These are phyloP conservation scores for Pichia kudriavzevii DNA, from an alignment of 1,139 yeast species.

Conservation along the genomic window DNA sequence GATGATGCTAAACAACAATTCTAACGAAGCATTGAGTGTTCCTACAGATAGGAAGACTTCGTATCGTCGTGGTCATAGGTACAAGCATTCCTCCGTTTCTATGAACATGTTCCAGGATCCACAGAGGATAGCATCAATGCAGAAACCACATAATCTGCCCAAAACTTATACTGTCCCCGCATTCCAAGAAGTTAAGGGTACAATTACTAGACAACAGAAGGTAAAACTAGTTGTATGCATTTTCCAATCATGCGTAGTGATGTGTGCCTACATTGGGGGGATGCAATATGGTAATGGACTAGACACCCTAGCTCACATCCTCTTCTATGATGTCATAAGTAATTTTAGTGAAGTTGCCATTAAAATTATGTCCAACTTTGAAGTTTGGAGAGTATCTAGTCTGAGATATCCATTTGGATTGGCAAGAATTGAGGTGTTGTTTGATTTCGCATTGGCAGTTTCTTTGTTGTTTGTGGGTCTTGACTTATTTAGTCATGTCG, in stretches of 20 bases:
- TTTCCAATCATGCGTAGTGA: conserved; percentile 49
- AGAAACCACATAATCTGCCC: conserved; percentile 66
- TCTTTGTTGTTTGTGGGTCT: conserved; percentile 86
- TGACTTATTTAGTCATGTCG: conserved; percentile 75
- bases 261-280: conserved; percentile 55
- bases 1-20: conserved; percentile 29
- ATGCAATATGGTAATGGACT: conserved; percentile 50
- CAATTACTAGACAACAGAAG: conserved; percentile 48
- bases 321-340: conserved; percentile 82
- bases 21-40: conserved; percentile 17
- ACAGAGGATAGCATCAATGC: conserved; percentile 46
- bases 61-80: conserved; percentile 89
- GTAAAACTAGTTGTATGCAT: conserved; percentile 58
- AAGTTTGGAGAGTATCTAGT: conserved; percentile 84
- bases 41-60: conserved; percentile 39
- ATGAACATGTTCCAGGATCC: conserved; percentile 87
- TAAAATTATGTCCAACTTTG: conserved; percentile 78
- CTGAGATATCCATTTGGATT: conserved; percentile 86
- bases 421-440: conserved; percentile 78
- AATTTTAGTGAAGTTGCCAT: conserved; percentile 65
- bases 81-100: conserved; percentile 94
- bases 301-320: conserved; percentile 76
- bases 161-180: conserved; percentile 78
- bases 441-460: conserved; percentile 81
- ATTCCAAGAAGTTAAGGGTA: conserved; percentile 48